These are phyloP conservation scores for Hypoxylon sp. DNA, from an alignment of 2,329 filamentous ascomycete genomes.

Conservation along the genomic window DNA sequence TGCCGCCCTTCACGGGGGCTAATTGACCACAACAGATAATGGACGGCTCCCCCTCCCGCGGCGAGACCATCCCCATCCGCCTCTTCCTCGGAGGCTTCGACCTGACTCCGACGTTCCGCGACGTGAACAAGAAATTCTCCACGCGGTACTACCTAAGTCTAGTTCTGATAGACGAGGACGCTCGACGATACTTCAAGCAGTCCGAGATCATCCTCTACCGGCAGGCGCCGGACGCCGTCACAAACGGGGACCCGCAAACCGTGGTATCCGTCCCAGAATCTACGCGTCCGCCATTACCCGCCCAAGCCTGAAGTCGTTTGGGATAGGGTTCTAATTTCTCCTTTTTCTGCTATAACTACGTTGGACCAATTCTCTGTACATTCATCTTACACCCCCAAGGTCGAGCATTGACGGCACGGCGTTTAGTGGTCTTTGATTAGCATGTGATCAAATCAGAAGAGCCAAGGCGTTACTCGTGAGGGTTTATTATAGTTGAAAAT, in stretches of 20 bases:
- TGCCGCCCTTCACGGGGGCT: neutral
- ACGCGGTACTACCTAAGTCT: constrained; percentile 97
- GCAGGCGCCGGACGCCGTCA: constrained; percentile 73
- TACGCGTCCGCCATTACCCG: constrained; percentile 45
- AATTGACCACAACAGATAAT: constrained; percentile 76
- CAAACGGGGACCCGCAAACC: constrained; percentile 60
- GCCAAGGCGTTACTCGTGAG: constrained; percentile 25
- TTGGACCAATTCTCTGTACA: constrained; percentile 43
- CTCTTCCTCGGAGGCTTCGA: constrained; percentile 98
- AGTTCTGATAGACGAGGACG: constrained; percentile 96
- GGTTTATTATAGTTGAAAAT: constrained; percentile 14
- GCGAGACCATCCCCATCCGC: constrained; percentile 94
- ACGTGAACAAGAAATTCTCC: constrained; percentile 99
- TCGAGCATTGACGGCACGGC: constrained; percentile 49
- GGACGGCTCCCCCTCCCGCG: constrained; percentile 97
- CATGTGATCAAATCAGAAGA: constrained; percentile 34
- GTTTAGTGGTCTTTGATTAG: constrained; percentile 46
- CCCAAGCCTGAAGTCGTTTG: constrained; percentile 39
- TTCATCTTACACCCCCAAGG: constrained; percentile 42
- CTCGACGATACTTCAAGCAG: constrained; percentile 98
- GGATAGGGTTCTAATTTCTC: constrained; percentile 10
- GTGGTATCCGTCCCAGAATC: constrained; percentile 57
- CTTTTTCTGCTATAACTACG: constrained; percentile 2
- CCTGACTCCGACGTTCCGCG: constrained; percentile 95
- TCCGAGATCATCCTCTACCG: constrained; percentile 97